Base-by-base conservation (phyloP, 164 flowering plant genomes). In the Buxus sempervirens region DNA sequence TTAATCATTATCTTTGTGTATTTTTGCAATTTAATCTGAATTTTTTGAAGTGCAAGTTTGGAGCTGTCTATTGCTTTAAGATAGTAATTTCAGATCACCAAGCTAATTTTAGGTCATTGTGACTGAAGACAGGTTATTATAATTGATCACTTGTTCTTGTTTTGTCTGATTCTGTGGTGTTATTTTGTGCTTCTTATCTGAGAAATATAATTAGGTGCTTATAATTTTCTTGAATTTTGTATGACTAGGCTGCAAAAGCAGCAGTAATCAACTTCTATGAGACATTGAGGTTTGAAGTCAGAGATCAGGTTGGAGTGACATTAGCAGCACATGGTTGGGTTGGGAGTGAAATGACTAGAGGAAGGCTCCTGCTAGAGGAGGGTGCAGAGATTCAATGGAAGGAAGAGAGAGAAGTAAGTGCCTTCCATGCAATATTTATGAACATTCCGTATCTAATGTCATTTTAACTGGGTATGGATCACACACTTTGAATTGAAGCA, bases 271-370 rank as follows among this genome's bases (percentile, higher is more conserved):
- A 87, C 86, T 94, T 94, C 74, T 91, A 91, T 48, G 98, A 94
- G 75, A 84, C 95, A 12, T 63, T 91, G 59, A 82, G 95, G 71
- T 84, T 84, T 20, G 98, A 94, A 82, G 68, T 90, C 72, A 77
- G 69, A 65, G 89, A 86, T 22, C 93, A 90, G 15, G 86, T 94
- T 23, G 97, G 97, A 41, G 80, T 91, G 65, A 91, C 98, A 0
- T 71, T 94, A 14, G 96, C 98, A 55, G 85, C 98, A 21, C 97
- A 91, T 75, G 98, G 98, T 57, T 88, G 95, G 93, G 82, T 90
- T 27, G 96, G 97, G 54, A 83, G 90, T 42, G 98, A 91, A 61
- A 84, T 91, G 86, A 77, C 80, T 18, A 65, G 90, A 60, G 96
- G 97, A 51, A 94, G 82, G 73, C 80, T 90, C 76, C 82, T 83